Base-by-base conservation (phyloP, 345 rosid species). In the Salix udensis region DNA sequence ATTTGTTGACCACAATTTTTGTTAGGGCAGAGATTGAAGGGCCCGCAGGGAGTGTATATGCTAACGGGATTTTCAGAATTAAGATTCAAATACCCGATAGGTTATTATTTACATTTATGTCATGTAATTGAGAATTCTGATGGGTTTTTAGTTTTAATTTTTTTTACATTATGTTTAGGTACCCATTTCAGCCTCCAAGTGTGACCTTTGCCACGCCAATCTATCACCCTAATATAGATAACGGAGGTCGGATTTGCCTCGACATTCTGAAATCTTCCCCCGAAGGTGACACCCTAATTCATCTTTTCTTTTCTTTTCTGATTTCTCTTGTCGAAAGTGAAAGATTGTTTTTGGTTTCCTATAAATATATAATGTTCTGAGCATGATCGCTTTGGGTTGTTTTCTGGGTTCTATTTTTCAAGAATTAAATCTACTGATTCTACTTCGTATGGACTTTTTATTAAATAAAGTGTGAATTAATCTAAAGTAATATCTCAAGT, bases 191-290 rank as follows among this genome's bases (percentile, higher is more conserved):
- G 88, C 98, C 98, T 67, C 97, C 95, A 0, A 78, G 77, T 68
- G 95, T 94, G 84, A 84, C 91, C 3, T 91, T 94, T 53, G 84
- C 72, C 28, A 94, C 95, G 9, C 97, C 94, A 28, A 87, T 94
- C 71, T 91, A 94, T 76, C 97, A 91, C 21, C 95, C 97, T 0
- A 94, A 94, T 75, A 91, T 94, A 15, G 98, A 94, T 65, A 88
- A 79, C 12, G 90, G 94, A 36, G 98, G 98, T 71, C 85, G 97
- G 72, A 91, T 94, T 82, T 94, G 97, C 89, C 94, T 94, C 36
- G 98, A 94, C 81, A 90, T 94, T 76, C 88, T 94, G n/a, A 53
- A 91, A 90, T 88, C 95, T 91, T 74, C 98, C 98, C 30, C 95
- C 97, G 21, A 91, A 94, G 92, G 97, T 89, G 71, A 76, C 69